These are phyloP conservation scores for Solanum infundibuliforme DNA, from an alignment of 257 asterid genomes.

Conservation along the genomic window DNA sequence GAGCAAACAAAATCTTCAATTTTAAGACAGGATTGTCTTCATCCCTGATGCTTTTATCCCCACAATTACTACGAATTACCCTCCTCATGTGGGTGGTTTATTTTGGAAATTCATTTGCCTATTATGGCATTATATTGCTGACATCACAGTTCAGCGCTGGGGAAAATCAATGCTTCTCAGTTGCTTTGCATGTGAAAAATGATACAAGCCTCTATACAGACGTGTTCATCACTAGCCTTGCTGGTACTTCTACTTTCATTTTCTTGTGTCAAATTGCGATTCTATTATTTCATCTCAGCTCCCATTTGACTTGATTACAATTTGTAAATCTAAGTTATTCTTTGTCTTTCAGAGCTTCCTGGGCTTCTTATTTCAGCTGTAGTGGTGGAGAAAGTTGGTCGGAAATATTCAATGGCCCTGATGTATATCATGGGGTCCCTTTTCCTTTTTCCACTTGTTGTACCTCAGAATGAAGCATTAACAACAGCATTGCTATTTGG, in stretches of 20 bases:
- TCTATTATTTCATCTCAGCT: neutral
- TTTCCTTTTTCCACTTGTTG: conserved; percentile 45
- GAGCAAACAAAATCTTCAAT: neutral
- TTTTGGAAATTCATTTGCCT: conserved; percentile 68
- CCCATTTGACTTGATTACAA: neutral
- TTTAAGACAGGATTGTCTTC: conserved; percentile 32
- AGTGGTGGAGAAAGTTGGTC: conserved; percentile 63
- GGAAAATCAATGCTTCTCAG: conserved; percentile 31
- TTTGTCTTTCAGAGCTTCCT: conserved; percentile 61
- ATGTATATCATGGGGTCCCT: conserved; percentile 37
- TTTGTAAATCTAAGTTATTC: neutral
- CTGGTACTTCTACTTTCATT: conserved; percentile 31
- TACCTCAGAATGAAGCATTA: conserved; percentile 33
- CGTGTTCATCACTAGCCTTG: conserved; percentile 65
- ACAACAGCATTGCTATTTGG: conserved; percentile 53
- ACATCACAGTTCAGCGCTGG: conserved; percentile 64
- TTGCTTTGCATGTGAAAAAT: conserved; percentile 9
- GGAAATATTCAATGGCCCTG: conserved; percentile 54
- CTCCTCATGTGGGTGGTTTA: conserved; percentile 53
- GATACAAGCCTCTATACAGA: conserved; percentile 40
- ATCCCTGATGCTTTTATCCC: conserved; percentile 34
- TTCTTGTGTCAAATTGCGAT: neutral
- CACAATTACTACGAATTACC: conserved; percentile 39
- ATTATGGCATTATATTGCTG: conserved; percentile 72
- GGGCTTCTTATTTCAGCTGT: conserved; percentile 54